These are phyloP conservation scores for Pyrus communis DNA, from an alignment of 306 rosid species.

Conservation along the genomic window DNA sequence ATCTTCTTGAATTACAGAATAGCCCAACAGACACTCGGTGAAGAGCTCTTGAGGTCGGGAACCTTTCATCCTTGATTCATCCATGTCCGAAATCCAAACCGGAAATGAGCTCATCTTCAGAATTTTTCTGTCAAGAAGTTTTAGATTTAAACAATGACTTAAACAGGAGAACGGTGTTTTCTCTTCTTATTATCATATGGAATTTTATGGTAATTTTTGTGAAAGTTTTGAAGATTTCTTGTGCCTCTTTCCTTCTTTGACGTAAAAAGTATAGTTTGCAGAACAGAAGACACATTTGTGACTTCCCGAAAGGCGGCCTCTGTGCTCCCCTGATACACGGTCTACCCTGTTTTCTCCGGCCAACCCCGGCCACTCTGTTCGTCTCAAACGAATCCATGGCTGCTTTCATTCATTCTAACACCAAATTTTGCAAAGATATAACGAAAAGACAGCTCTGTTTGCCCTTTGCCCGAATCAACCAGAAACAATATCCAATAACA, in stretches of 20 bases:
- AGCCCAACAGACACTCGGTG: constrained; percentile 1
- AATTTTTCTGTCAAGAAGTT: not conserved
- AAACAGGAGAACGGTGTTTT: not conserved
- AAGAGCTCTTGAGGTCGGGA: constrained; percentile 6
- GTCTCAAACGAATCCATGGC: not conserved
- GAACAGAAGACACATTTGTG: not conserved
- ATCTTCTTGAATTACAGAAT: not conserved
- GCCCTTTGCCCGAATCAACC: not conserved
- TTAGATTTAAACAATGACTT: not conserved
- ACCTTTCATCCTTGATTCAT: constrained; percentile 1
- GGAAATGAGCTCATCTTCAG: not conserved
- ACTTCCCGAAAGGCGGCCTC: not conserved
- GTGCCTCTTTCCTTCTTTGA: not conserved
- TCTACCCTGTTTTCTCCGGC: not conserved
- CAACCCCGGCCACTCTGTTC: not conserved
- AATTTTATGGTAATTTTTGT: not conserved
- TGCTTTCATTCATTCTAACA: not conserved
- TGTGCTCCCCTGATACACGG: not conserved
- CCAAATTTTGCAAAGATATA: not conserved
- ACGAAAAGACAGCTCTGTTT: not conserved
- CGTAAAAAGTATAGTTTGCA: not conserved
- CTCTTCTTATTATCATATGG: not conserved
- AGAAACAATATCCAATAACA: not conserved
- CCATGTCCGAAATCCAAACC: constrained; percentile 4
- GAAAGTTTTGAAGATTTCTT: too few relatives aligned